Conservation (phyloP, 768 basidiomycete species). For the Leccinum boreale region DNA sequence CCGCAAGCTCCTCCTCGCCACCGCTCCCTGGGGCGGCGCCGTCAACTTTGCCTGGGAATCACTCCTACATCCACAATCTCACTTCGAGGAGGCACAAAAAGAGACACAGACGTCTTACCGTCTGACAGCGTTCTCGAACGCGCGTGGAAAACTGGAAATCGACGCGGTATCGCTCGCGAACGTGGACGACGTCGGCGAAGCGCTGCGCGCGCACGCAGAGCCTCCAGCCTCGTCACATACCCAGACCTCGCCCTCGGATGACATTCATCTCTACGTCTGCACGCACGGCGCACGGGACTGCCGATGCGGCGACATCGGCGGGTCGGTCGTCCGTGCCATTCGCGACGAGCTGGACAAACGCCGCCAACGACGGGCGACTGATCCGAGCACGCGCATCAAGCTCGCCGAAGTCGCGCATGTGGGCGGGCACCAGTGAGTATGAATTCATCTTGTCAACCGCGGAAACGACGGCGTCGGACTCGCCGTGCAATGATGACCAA, state of each 20-base stretch:
- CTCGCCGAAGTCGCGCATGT: slow-evolving; percentile 75
- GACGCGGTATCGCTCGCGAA: slow-evolving; percentile 47
- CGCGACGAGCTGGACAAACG: slow-evolving; percentile 47
- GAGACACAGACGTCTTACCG: slow-evolving; percentile 23
- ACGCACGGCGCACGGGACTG: slow-evolving; percentile 80
- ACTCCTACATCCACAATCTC: slow-evolving; percentile 8
- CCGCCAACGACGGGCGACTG: slow-evolving; percentile 23
- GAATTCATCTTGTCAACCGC: slow-evolving; percentile 6
- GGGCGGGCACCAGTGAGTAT: slow-evolving; percentile 74
- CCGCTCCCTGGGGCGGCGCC: slow-evolving; percentile 46
- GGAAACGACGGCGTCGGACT: not conserved
- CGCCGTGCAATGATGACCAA: not conserved
- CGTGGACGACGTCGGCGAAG: slow-evolving; percentile 43
- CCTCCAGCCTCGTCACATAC: slow-evolving; percentile 15
- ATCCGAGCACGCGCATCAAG: slow-evolving; percentile 34
- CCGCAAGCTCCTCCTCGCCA: slow-evolving; percentile 44
- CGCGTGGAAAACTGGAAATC: slow-evolving; percentile 48
- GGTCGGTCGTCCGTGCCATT: slow-evolving; percentile 52
- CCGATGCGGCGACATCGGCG: slow-evolving; percentile 68
- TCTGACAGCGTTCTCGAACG: slow-evolving; percentile 51
- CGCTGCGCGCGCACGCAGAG: slow-evolving; percentile 31
- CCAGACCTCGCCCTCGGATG: slow-evolving; percentile 12
- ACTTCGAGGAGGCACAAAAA: slow-evolving; percentile 2
- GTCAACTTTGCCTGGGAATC: slow-evolving; percentile 58
- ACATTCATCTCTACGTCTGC: slow-evolving; percentile 61